phyloP scores from a whole-genome alignment of 441 rosid species.

The Populus hybrid region DNA sequence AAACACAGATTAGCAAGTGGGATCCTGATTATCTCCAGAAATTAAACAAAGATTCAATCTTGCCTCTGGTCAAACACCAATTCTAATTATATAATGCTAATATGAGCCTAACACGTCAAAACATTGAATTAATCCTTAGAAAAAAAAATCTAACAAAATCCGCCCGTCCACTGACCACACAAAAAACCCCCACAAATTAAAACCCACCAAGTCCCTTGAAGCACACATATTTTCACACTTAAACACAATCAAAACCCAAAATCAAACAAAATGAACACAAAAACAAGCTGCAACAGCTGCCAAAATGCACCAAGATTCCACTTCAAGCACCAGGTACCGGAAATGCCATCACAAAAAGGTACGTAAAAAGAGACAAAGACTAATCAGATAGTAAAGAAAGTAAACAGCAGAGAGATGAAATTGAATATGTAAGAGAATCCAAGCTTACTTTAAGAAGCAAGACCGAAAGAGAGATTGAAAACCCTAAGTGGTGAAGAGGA shows the following conservation, averaged over 20 bases:
- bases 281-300: neutral
- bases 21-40: neutral
- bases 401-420: neutral
- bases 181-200: conserved; percentile 20
- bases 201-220: conserved; percentile 6
- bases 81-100: neutral
- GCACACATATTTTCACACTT: conserved; percentile 12
- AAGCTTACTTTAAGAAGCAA: conserved; percentile 26
- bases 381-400: neutral
- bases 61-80: conserved; percentile 10
- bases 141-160: neutral
- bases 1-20: neutral
- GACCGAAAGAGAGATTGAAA: neutral
- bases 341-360: conserved; percentile 2
- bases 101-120: neutral
- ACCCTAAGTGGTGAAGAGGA: conserved; percentile 20
- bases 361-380: neutral
- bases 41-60: conserved; percentile 5
- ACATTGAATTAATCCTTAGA: neutral
- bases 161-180: neutral
- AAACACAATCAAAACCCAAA: neutral
- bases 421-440: neutral
- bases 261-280: neutral
- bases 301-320: neutral
- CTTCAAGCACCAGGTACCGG: conserved; percentile 4